Percentiles rank a stretch among this genome's conserved stretches.
Conservation (phyloP, 1,139 yeast species). For the Saccharomyces hybrid region DNA sequence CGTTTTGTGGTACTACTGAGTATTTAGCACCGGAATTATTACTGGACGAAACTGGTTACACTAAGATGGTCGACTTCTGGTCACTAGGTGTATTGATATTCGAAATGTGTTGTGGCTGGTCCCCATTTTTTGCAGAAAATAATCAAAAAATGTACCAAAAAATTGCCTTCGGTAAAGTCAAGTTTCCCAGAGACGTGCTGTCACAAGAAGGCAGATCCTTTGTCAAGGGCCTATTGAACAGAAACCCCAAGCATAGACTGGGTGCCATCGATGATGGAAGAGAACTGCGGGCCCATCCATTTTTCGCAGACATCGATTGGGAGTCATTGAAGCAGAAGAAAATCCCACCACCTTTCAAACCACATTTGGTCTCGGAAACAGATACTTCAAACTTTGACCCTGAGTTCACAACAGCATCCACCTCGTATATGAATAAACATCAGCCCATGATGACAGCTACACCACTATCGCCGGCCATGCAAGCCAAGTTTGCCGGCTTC, state of each 20-base stretch:
- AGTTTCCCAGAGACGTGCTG: conserved; percentile 91
- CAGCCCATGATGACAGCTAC: conserved; percentile 35
- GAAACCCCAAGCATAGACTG: conserved; percentile 90
- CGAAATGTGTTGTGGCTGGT: conserved; percentile 97
- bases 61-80: conserved; percentile 86
- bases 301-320: conserved; percentile 90
- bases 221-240: conserved; percentile 85
- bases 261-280: conserved; percentile 90
- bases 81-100: conserved; percentile 72
- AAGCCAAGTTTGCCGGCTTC: conserved; percentile 91
- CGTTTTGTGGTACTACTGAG: conserved; percentile 97
- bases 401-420: conserved; percentile 87
- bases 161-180: conserved; percentile 94
- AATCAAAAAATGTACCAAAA: conserved; percentile 98
- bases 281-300: conserved; percentile 84
- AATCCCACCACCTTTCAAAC: conserved; percentile 96
- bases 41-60: conserved; percentile 75
- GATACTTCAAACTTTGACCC: conserved; percentile 97
- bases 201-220: conserved; percentile 89
- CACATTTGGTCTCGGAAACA: conserved; percentile 80
- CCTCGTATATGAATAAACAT: conserved; percentile 60
- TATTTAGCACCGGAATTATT: conserved; percentile 76
- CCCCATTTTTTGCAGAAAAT: conserved; percentile 96
- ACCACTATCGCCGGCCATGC: conserved; percentile 88
- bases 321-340: conserved; percentile 64